Base-by-base conservation (phyloP, 2,329 filamentous ascomycete species). In the Cylindrodendrum hubeiense region DNA sequence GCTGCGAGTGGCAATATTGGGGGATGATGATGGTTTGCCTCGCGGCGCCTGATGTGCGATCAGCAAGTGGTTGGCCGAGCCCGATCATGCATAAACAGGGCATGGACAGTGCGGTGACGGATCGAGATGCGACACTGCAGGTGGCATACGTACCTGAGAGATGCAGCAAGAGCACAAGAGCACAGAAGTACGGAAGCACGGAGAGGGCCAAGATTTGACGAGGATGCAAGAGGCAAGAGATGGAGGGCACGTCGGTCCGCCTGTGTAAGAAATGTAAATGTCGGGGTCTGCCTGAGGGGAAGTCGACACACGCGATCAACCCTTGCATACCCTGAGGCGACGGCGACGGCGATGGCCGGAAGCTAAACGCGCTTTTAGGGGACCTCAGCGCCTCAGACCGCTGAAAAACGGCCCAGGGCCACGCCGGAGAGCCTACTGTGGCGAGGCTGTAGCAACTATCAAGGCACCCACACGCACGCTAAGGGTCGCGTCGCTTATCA, bases 11-110 rank as follows among this genome's bases (percentile, higher is more conserved):
- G 62, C 52, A 44, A 63, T 59, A 51, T 63, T 56, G 43, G 53
- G 46, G 53, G 53, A 64, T 66, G 67, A 60, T 66, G 61, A 63
- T 65, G 61, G n/a, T 66, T 56, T 53, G 59, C 24, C 64, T 60
- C 52, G 51, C 49, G 50, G 50, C 59, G 59, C 55, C 66, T 74
- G 61, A 59, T 58, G 60, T 67, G 69, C 68, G 72, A 72, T 74
- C 67, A 74, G 72, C 56, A 64, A 68, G 64, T 63, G 64, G 70
- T 74, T 71, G 68, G 72, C 53, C 56, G 50, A 66, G 61, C 62
- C 57, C 51, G 49, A 67, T 67, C 68, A 67, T 73, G 72, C 71
- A 74, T 69, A 64, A 50, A 54, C 54, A 64, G 51, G 50, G 58
- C 63, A 53, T 65, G 65, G 54, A 62, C 65, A 56, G 53, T 60